These are phyloP conservation scores for Botrytis porri DNA, from an alignment of 2,329 filamentous ascomycete species.

Conservation along the genomic window DNA sequence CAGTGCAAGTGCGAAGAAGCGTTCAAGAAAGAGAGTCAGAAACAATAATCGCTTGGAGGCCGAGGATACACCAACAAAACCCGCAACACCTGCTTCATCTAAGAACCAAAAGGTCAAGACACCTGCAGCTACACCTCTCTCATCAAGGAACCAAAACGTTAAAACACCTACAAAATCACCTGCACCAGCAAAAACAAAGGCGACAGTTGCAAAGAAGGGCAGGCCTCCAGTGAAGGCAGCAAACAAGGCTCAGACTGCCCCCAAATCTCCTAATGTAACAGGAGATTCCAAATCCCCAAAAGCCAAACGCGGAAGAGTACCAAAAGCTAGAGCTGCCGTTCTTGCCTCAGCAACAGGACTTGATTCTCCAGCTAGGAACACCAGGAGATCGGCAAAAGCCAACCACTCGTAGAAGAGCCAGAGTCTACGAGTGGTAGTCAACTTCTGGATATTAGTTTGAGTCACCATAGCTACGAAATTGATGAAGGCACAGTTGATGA, in stretches of 20 bases:
- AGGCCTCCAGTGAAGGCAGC: not conserved
- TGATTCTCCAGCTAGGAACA: constrained; percentile 21
- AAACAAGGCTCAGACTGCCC: not conserved
- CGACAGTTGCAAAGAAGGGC: not conserved
- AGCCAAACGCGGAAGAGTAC: constrained; percentile 16
- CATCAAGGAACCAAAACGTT: not conserved
- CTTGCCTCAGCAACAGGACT: constrained; percentile 8
- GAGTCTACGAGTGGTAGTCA: constrained; percentile 38
- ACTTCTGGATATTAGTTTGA: constrained; percentile 33
- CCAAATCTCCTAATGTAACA: constrained; percentile 23
- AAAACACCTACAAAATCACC: constrained; percentile 11
- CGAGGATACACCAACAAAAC: constrained; percentile 9
- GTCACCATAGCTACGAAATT: not conserved
- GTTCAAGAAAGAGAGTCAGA: constrained; percentile 27
- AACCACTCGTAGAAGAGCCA: constrained; percentile 37
- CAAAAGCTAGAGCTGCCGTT: constrained; percentile 22
- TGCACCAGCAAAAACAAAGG: not conserved
- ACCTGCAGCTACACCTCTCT: not conserved
- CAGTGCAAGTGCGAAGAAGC: constrained; percentile 21
- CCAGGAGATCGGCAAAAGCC: constrained; percentile 33
- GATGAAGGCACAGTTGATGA: not conserved
- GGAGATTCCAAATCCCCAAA: constrained; percentile 25
- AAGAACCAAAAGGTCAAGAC: not conserved
- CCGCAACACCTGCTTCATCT: constrained; percentile 1
- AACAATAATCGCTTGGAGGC: constrained; percentile 29